Evolutionary conservation across 2,329 filamentous ascomycete genomes (phyloP).

Genomic region (Aspergillus sp.): DNA sequence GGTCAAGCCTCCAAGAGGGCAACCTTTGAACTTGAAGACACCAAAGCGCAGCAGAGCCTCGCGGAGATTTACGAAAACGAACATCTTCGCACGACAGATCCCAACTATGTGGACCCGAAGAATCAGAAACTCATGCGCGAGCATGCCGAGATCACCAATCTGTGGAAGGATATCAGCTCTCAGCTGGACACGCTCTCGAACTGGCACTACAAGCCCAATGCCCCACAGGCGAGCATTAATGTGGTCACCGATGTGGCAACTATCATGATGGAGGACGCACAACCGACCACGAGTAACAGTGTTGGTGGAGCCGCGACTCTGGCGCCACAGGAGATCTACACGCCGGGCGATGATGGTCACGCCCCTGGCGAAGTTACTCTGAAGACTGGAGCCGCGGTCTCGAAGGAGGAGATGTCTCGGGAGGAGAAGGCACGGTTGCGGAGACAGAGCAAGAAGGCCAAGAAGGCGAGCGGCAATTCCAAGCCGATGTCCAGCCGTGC

Average conservation of each 20-base stretch:
- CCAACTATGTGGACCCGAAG: constrained; percentile 74
- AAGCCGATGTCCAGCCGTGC: constrained; percentile 46
- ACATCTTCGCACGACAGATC: constrained; percentile 73
- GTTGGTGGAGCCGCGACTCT: constrained; percentile 63
- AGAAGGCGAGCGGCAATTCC: constrained; percentile 55
- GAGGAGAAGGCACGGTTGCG: constrained; percentile 78
- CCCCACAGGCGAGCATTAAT: constrained; percentile 74
- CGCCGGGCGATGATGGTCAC: constrained; percentile 64
- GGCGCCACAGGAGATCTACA: constrained; percentile 92
- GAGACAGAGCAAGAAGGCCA: constrained; percentile 80
- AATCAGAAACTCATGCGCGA: constrained; percentile 80
- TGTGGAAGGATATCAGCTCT: constrained; percentile 78
- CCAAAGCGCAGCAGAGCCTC: constrained; percentile 79
- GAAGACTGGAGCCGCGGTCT: constrained; percentile 73
- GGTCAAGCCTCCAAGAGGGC: constrained; percentile 65
- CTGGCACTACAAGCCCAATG: constrained; percentile 94
- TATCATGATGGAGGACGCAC: constrained; percentile 90
- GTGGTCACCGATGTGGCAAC: constrained; percentile 90
- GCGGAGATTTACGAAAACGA: constrained; percentile 95
- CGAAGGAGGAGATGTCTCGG: constrained; percentile 79
- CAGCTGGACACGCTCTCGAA: constrained; percentile 87
- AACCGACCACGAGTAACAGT: constrained; percentile 74
- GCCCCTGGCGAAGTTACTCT: constrained; percentile 69
- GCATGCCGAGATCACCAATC: constrained; percentile 73
- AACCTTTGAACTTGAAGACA: constrained; percentile 78